Evolutionary conservation across 73 alveolate species (phyloP), one percentile per base, ranked within the genome.

Genomic region (Symbiodinium natans): DNA sequence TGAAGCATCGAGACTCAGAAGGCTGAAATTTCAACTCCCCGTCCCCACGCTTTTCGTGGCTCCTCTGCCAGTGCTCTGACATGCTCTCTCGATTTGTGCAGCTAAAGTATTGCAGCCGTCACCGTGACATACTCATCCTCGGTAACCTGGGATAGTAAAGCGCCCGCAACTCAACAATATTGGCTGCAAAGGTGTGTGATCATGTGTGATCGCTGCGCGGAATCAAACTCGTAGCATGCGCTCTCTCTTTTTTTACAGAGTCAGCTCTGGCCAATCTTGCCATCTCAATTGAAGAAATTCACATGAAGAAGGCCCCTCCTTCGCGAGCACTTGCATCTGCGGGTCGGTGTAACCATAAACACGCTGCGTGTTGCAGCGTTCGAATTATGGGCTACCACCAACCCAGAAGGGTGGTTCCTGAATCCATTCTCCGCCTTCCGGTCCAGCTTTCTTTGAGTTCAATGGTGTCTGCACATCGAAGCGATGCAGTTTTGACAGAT

Each of bases 371-470:
- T 63, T 63, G 36, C 80, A 63, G 80, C 80, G 80, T 17, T 13
- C 84, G 36, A 13, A 33, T 1, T 74, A 89, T 15, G 95, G 95
- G 36, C 95, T 89, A 36, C 95, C 95, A 29, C 95, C 95, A 41
- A 59, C 75, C 86, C 95, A 38, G 13, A 89, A 89, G 3, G 95
- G 95, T 21, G 95, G 95, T 71, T 40, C 86, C 41, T 59, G 33
- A 29, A 48, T 42, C 42, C 43, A 39, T 9, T 59, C 46, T 33
- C 63, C 95, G n/a, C 63, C 95, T 8, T 87, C 94, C 42, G 74
- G 39, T 15, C 36, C 48, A 8, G 41, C 88, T 11, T 42, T 56
- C 40, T 43, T 54, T 23, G 54, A 34, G 46, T 83, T 56, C 43
- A 48, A 39, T 23, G 56, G 84, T 23, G 63, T 71, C 54, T 38